Evolutionary conservation across 805 yeast genomes (phyloP).

Genomic region (Brettanomyces nanus): DNA sequence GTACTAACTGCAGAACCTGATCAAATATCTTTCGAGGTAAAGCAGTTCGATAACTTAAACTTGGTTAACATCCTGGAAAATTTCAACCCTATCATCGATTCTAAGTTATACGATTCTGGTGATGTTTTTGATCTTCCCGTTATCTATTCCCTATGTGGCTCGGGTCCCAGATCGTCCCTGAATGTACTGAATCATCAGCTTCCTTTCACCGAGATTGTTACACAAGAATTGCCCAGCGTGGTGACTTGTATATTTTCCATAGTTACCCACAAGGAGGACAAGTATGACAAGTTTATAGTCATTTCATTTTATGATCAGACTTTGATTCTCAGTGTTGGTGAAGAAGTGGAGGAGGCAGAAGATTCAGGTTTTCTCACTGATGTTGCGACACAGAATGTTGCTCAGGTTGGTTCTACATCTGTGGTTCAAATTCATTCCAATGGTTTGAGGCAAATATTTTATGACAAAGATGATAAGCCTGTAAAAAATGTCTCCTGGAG

Average conservation of each 20-base stretch:
- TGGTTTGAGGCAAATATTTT: conserved; percentile 56
- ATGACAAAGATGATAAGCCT: conserved; percentile 21
- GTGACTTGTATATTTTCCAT: conserved; percentile 63
- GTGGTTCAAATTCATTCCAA: conserved; percentile 65
- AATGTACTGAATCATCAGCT: conserved; percentile 49
- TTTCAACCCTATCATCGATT: conserved; percentile 46
- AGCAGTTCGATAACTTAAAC: conserved; percentile 46
- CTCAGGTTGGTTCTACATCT: conserved; percentile 55
- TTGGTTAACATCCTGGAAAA: conserved; percentile 43
- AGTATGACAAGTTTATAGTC: conserved; percentile 54
- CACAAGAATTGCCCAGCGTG: conserved; percentile 64
- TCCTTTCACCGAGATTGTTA: conserved; percentile 52
- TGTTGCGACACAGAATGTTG: conserved; percentile 58
- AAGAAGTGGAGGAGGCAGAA: conserved; percentile 65
- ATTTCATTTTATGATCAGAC: conserved; percentile 62
- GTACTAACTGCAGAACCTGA: conserved; percentile 18
- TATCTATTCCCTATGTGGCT: conserved; percentile 35
- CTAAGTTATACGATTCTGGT: conserved; percentile 28
- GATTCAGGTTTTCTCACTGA: conserved; percentile 46
- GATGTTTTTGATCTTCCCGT: conserved; percentile 31
- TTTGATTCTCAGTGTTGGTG: conserved; percentile 68
- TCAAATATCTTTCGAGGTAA: conserved; percentile 23
- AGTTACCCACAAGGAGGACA: conserved; percentile 34
- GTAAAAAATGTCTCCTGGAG: conserved; percentile 53
- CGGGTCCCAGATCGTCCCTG: conserved; percentile 36